Evolutionary conservation across 352 stramenopile species (phyloP).

Genomic region (Albugo laibachii): DNA sequence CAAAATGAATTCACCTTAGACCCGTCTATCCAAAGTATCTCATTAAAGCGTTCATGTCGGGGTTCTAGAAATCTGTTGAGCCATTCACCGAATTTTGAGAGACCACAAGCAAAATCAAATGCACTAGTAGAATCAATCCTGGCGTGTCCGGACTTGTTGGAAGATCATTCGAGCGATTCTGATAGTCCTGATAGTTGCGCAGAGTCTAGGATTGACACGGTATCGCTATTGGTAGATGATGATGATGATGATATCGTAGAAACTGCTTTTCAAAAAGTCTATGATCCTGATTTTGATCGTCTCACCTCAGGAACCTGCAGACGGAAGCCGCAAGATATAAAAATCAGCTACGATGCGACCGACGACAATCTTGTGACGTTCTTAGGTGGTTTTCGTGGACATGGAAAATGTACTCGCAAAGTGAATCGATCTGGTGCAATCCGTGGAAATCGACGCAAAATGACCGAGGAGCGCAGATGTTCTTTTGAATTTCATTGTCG

Average conservation of each 20-base stretch:
- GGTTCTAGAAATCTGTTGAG: too few species aligned
- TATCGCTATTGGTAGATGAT: constrained; percentile 11
- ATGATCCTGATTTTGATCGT: constrained; percentile 21
- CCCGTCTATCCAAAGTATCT: too few species aligned
- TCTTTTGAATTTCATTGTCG: constrained; percentile 20
- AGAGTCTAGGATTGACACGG: too few species aligned
- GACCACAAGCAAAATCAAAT: too few species aligned
- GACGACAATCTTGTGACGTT: constrained; percentile 32
- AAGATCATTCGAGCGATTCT: too few species aligned
- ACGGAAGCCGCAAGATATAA: constrained; percentile 3
- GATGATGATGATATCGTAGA: constrained; percentile 25
- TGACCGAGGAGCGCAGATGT: constrained; percentile 14
- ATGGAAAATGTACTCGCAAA: constrained; percentile 1
- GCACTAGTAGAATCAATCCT: too few species aligned
- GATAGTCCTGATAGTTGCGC: too few species aligned
- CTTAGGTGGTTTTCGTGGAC: constrained; percentile 36
- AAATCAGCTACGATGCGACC: constrained; percentile 1
- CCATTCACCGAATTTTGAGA: too few species aligned
- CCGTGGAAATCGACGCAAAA: constrained; percentile 20
- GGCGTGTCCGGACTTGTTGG: too few species aligned
- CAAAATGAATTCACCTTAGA: too few species aligned
- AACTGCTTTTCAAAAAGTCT: constrained; percentile 28
- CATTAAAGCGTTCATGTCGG: too few species aligned
- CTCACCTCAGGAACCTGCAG: constrained; percentile 4
- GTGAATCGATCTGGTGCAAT: constrained; percentile 23